Conservation (phyloP, 2,329 filamentous ascomycete species). For the Fusarium sp. region DNA sequence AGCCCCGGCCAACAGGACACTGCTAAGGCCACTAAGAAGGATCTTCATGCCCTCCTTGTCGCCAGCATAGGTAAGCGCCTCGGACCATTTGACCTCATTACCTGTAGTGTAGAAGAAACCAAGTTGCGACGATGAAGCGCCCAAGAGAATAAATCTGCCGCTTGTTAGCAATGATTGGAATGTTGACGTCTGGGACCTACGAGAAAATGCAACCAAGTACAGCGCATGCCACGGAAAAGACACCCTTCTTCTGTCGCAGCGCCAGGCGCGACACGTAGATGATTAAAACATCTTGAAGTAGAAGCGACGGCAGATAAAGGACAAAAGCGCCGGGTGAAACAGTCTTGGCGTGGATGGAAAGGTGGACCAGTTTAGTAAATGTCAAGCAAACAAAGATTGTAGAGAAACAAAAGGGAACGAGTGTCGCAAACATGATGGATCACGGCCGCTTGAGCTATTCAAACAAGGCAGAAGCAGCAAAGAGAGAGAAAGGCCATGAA, state of each 20-base stretch:
- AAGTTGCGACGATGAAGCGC: slow-evolving; percentile 52
- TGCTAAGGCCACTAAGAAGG: slow-evolving; percentile 50
- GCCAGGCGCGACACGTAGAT: slow-evolving; percentile 49
- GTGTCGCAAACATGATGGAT: slow-evolving; percentile 41
- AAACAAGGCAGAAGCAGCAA: not conserved
- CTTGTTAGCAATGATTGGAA: not conserved
- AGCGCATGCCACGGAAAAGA: slow-evolving; percentile 44
- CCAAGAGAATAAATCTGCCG: slow-evolving; percentile 48
- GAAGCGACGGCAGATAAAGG: slow-evolving; percentile 51
- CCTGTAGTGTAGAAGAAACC: slow-evolving; percentile 54
- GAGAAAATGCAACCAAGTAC: slow-evolving; percentile 47
- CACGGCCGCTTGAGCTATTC: not conserved
- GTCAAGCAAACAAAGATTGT: slow-evolving; percentile 50
- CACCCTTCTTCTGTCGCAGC: slow-evolving; percentile 48
- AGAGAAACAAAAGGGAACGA: slow-evolving; percentile 52
- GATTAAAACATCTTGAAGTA: slow-evolving; percentile 49
- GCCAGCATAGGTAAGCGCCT: slow-evolving; percentile 50
- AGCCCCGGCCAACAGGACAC: slow-evolving; percentile 44
- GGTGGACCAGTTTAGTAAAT: slow-evolving; percentile 51
- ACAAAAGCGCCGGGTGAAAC: slow-evolving; percentile 47
- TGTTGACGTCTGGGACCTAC: slow-evolving; percentile 29
- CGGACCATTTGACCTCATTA: slow-evolving; percentile 53
- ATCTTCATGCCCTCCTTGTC: slow-evolving; percentile 54
- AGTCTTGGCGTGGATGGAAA: slow-evolving; percentile 49
- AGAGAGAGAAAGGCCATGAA: slow-evolving; percentile 7